Conservation (phyloP, 768 basidiomycete species). For the Imleria badia region DNA sequence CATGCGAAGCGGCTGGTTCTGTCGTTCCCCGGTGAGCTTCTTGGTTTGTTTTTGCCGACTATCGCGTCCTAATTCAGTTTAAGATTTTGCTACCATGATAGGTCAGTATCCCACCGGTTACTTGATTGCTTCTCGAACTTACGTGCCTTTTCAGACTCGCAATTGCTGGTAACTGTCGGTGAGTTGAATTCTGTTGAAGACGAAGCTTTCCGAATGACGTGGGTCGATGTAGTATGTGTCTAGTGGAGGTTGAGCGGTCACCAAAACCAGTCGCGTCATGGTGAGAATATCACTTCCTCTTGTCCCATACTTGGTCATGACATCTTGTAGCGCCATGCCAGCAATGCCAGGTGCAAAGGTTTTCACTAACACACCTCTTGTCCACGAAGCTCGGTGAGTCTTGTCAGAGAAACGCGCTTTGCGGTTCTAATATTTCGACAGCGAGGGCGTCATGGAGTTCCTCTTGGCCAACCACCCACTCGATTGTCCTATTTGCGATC, state of each 20-base stretch:
- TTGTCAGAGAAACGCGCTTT: not conserved
- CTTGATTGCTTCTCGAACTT: not conserved
- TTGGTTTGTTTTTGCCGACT: not conserved
- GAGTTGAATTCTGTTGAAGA: conserved; percentile 28
- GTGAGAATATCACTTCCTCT: conserved; percentile 39
- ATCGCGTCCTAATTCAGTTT: conserved; percentile 14
- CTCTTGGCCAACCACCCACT: conserved; percentile 96
- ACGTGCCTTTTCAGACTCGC: conserved; percentile 60
- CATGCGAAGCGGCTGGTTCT: conserved; percentile 87
- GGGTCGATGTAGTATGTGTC: conserved; percentile 74
- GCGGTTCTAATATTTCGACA: conserved; percentile 29
- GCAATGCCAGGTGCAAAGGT: conserved; percentile 94
- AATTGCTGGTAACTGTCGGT: conserved; percentile 98
- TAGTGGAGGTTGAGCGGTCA: conserved; percentile 95
- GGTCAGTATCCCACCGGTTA: conserved; percentile 38
- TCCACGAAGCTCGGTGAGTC: conserved; percentile 78
- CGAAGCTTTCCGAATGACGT: conserved; percentile 6
- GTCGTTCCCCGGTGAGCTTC: conserved; percentile 68
- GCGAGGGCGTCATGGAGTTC: conserved; percentile 99
- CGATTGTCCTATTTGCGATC: conserved; percentile 98
- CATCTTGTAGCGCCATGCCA: conserved; percentile 78
- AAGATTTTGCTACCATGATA: conserved; percentile 87
- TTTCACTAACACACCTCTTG: conserved; percentile 88
- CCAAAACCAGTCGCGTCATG: conserved; percentile 96
- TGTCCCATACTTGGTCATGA: not conserved